Conservation (phyloP, 176 grass and related monocot genomes). For the Carex parvula region DNA sequence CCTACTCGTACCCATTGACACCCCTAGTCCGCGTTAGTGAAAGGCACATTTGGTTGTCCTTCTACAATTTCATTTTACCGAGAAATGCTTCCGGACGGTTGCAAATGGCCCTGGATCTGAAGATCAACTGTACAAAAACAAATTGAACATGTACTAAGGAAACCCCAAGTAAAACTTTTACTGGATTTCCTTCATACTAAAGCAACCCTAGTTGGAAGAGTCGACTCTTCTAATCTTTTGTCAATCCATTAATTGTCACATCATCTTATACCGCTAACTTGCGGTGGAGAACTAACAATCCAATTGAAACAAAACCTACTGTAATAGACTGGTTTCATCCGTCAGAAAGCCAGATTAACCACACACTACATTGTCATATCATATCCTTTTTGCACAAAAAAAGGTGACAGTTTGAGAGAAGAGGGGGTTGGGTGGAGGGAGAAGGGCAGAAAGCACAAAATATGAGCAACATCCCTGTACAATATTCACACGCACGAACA, state of each 20-base stretch:
- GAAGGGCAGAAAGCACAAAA: slow-evolving; percentile 5
- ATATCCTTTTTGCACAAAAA: slow-evolving; percentile 5
- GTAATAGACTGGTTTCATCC: neutral
- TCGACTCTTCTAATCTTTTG: neutral
- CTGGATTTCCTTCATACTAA: neutral
- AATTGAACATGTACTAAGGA: neutral
- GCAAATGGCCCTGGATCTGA: neutral
- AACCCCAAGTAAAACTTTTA: neutral
- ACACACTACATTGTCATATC: slow-evolving; percentile 12
- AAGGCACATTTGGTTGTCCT: neutral
- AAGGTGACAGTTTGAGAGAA: neutral
- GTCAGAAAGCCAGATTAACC: slow-evolving; percentile 2
- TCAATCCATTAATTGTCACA: neutral
- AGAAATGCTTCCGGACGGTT: neutral
- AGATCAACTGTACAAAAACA: neutral
- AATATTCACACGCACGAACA: slow-evolving; percentile 25
- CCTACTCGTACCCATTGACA: too few species aligned
- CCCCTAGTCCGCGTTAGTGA: too few species aligned
- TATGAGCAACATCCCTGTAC: slow-evolving; percentile 2
- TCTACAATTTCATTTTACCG: neutral
- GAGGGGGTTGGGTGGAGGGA: neutral
- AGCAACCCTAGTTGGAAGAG: neutral
- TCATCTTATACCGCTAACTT: neutral
- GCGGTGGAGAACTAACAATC: neutral
- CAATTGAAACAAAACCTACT: neutral